Conservation (phyloP, 352 stramenopile genomes). For the Globisporangium orthogonon region DNA sequence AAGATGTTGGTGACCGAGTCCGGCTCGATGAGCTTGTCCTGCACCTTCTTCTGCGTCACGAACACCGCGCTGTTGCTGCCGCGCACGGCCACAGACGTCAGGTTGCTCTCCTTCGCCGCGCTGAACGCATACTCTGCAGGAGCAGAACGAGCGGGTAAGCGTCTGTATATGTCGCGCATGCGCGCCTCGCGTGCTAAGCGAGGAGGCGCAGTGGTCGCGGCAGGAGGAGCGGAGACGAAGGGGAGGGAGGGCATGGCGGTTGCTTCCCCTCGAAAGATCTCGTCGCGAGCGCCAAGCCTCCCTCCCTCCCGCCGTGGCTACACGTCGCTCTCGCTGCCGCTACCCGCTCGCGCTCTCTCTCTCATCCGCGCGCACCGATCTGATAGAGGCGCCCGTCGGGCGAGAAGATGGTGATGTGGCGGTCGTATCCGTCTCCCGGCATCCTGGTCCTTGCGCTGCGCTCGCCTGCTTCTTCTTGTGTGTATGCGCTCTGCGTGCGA, state of each 20-base stretch:
- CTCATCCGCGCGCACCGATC: constrained; percentile 63
- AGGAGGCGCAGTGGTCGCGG: background rate
- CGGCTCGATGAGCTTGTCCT: constrained; percentile 94
- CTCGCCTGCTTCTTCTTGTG: background rate
- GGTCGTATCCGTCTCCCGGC: constrained; percentile 87
- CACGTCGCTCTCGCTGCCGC: no score
- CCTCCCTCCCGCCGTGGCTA: no score
- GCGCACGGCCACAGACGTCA: constrained; percentile 95
- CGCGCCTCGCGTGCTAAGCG: background rate
- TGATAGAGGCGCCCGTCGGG: constrained; percentile 98
- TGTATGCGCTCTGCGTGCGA: background rate
- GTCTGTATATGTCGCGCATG: background rate
- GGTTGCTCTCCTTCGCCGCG: constrained; percentile 88
- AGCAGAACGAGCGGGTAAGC: background rate
- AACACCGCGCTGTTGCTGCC: constrained; percentile 92
- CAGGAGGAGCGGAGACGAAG: no score
- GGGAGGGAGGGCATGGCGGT: no score
- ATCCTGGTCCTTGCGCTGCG: constrained; percentile 25
- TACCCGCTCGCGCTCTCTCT: no score
- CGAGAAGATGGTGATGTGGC: constrained; percentile 98
- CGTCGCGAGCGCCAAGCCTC: background rate
- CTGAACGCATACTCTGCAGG: constrained; percentile 97
- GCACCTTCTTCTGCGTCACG: constrained; percentile 98
- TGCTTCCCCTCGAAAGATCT: constrained; percentile 9
- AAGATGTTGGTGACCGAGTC: constrained; percentile 96